Evolutionary conservation across 352 stramenopile genomes (phyloP).

Genomic region (Peronospora belbahrii): DNA sequence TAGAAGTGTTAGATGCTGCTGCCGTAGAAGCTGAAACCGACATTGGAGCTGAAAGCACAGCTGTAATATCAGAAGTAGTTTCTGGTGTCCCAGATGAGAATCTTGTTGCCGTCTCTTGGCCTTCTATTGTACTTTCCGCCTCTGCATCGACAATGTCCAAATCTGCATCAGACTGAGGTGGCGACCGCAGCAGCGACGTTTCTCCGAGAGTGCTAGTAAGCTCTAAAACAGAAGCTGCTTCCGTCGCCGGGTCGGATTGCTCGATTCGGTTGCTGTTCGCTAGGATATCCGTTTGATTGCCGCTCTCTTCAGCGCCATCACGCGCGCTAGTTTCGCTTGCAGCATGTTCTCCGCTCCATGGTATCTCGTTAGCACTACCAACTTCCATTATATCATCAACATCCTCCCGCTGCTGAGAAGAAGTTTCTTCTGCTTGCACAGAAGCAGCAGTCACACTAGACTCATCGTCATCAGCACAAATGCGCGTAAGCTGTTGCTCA

Average conservation of each 20-base stretch:
- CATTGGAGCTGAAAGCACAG: conserved; percentile 30
- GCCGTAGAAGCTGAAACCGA: conserved; percentile 13
- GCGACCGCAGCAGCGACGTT: conserved; percentile 72
- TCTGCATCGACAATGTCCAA: conserved; percentile 39
- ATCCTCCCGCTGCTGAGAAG: conserved; percentile 5
- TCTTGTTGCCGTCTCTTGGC: conserved; percentile 6
- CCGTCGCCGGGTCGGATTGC: conserved; percentile 21
- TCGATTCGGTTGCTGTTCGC: conserved; percentile 7
- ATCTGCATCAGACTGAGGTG: conserved; percentile 46
- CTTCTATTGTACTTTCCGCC: conserved; percentile 21
- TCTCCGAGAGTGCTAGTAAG: conserved; percentile 78
- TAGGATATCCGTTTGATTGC: neutral
- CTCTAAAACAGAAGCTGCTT: conserved; percentile 74
- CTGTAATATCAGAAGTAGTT: conserved; percentile 4
- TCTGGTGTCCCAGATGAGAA: neutral
- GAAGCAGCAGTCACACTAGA: neutral
- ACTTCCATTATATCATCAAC: conserved; percentile 24
- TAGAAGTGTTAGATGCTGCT: conserved; percentile 10
- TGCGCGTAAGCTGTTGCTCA: conserved; percentile 57
- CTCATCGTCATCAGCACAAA: conserved; percentile 36
- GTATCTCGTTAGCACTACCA: conserved; percentile 8
- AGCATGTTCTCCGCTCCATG: conserved; percentile 30
- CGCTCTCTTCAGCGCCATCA: conserved; percentile 5
- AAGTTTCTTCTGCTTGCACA: conserved; percentile 6
- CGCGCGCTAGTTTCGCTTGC: conserved; percentile 21